These are phyloP conservation scores for Pythium sukuiense DNA, from an alignment of 352 stramenopile species.

Conservation along the genomic window DNA sequence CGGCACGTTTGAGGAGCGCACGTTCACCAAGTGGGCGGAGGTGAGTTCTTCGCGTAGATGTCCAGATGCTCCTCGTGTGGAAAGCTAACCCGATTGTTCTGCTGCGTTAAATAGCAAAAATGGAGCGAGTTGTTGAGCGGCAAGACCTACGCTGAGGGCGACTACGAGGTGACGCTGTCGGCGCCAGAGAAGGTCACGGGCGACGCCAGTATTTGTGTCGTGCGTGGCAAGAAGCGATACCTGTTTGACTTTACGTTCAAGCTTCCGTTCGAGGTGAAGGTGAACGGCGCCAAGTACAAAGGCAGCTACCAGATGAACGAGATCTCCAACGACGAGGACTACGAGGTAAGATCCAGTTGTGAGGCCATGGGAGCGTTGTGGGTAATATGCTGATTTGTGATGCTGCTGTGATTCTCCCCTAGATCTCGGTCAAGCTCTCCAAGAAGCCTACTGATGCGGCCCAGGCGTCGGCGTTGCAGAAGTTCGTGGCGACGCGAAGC, in stretches of 20 bases:
- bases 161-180: slow-evolving; percentile 48
- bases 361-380: background rate
- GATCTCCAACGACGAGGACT: slow-evolving; percentile 87
- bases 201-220: slow-evolving; percentile 87
- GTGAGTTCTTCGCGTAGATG: slow-evolving; percentile 9
- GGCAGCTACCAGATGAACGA: slow-evolving; percentile 78
- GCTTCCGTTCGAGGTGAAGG: slow-evolving; percentile 63
- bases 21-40: slow-evolving; percentile 86
- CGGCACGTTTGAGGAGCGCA: slow-evolving; percentile 90
- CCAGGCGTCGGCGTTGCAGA: slow-evolving; percentile 47
- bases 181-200: slow-evolving; percentile 70
- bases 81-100: background rate
- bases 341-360: slow-evolving; percentile 49
- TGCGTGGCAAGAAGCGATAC: slow-evolving; percentile 88
- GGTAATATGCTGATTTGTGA: background rate
- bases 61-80: background rate
- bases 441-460: slow-evolving; percentile 49
- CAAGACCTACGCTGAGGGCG: slow-evolving; percentile 41
- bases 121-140: slow-evolving; percentile 53
- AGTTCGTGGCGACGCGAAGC: slow-evolving; percentile 46
- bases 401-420: background rate
- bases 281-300: slow-evolving; percentile 54
- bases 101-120: slow-evolving; percentile 39
- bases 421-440: slow-evolving; percentile 59
- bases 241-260: slow-evolving; percentile 88